Base-by-base conservation (phyloP, 73 alveolate genomes). In the Paramecium sexaurelia region DNA sequence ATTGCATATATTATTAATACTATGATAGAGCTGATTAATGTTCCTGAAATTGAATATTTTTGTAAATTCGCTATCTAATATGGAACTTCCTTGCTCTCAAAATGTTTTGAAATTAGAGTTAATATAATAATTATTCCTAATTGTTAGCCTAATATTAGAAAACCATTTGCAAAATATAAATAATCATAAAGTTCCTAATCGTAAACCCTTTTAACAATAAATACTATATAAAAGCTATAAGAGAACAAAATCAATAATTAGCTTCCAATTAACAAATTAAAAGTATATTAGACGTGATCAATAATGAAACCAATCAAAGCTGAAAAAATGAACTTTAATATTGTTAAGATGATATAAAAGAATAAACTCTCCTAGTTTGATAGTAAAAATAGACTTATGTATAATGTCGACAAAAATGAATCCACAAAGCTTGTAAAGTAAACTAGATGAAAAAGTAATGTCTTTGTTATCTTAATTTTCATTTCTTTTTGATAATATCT, bases 91-190 rank as follows among this genome's bases (percentile, higher is more conserved):
- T 51, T 5, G 1, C 67, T 51, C 13, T 51, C 2, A 36, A 40
- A 41, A 15, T 39, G 47, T 45, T 78, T 78, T 0, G 45, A 39
- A 41, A 78, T 45, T 17, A 78, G 5, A 1, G 90, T 24, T 22
- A 78, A 0, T 19, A 45, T 43, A 41, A 78, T 40, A 0, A 78
- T 43, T 2, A 15, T 4, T 78, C 29, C 32, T 10, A 78, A 20
- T 13, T 78, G 10, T 22, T 41, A 15, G 11, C 73, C 69, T 20
- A 78, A 17, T 41, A 45, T 40, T 41, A 36, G 15, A 33, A 78
- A 78, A 41, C 75, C 90, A 41, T 37, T 78, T 1, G 90, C 90
- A 78, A 78, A 78, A 40, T 40, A 78, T 45, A 78, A 43, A 26
- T 40, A 78, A 19, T 78, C 86, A 11, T 0, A 0, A 1, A 17